Evolutionary conservation across 495 filamentous ascomycete species (phyloP).

Genomic region (Clohesyomyces aquaticus): DNA sequence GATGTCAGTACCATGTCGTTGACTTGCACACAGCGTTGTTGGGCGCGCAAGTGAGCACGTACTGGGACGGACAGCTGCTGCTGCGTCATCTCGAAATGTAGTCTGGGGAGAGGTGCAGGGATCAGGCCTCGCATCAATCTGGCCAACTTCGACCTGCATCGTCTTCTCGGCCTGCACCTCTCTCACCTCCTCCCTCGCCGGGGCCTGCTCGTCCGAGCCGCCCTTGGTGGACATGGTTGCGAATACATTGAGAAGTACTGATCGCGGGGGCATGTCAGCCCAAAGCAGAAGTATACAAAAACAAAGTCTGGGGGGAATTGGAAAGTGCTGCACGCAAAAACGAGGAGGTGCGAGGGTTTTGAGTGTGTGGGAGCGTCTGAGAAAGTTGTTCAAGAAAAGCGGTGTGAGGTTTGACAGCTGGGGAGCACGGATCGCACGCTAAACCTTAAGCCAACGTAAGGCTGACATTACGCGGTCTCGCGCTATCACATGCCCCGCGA

Average conservation of each 20-base stretch:
- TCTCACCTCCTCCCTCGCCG: constrained; percentile 8
- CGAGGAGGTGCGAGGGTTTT: neutral
- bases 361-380: neutral
- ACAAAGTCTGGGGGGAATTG: neutral
- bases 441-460: constrained; percentile 13
- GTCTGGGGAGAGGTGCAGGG: neutral
- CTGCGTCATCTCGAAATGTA: neutral
- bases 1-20: neutral
- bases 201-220: constrained; percentile 3
- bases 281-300: constrained; percentile 1
- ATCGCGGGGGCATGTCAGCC: constrained; percentile 23
- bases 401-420: constrained; percentile 38
- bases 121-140: neutral
- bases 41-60: no score
- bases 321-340: neutral
- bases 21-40: no score
- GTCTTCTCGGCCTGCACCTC: constrained; percentile 5
- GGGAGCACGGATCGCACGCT: constrained; percentile 23
- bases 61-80: no score
- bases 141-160: neutral
- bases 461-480: constrained; percentile 26
- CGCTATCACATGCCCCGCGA: constrained; percentile 21
- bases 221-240: neutral
- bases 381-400: constrained; percentile 25
- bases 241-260: constrained; percentile 29